Evolutionary conservation across 2,329 filamentous ascomycete species (phyloP), one percentile per base, ranked within the genome.

Genomic region (Chrysoporthe cubensis): DNA sequence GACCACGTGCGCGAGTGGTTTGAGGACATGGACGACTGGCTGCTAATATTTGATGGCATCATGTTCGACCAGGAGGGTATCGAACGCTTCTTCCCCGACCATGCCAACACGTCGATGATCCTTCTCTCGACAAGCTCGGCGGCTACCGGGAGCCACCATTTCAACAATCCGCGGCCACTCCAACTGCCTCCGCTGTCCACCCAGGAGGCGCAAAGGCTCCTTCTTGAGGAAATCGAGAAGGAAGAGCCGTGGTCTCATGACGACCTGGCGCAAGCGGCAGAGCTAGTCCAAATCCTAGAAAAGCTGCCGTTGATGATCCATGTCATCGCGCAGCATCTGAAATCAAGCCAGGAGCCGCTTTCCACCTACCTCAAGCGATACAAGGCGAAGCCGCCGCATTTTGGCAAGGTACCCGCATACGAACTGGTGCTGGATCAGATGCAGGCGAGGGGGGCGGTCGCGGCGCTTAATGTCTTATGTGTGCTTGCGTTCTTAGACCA

Each of bases 221-320:
- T 92, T 7, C 83, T 90, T 57, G 83, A 86, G 14, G 88, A 91
- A 72, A 81, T 91, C 69, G 86, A 85, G 13, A 88, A 87, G 72
- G 85, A 80, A 69, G 78, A 82, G 66, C 86, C 88, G 0, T 83
- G 78, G 74, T 85, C 80, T 0, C 77, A 80, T 13, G 83, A 87
- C 43, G 88, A 91, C 71, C 75, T 81, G 9, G 80, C 78, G 46
- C 85, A 87, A 66, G 88, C 88, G 0, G 82, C 81, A n/a, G 85
- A 90, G 68, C 74, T 92, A 18, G 89, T 91, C 1, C 82, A 85
- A 56, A 77, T 89, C 58, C 88, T 91, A 78, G 88, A 88, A 32
- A 84, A 87, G 65, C 79, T 92, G 16, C 90, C 90, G 0, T 79
- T 91, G 7, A 90, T 90, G 70, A 89, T 92, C 26, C 88, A 91